Evolutionary conservation across 2,329 filamentous ascomycete species (phyloP), one percentile per base, ranked within the genome.

Genomic region (Ceratocystis cubensis): DNA sequence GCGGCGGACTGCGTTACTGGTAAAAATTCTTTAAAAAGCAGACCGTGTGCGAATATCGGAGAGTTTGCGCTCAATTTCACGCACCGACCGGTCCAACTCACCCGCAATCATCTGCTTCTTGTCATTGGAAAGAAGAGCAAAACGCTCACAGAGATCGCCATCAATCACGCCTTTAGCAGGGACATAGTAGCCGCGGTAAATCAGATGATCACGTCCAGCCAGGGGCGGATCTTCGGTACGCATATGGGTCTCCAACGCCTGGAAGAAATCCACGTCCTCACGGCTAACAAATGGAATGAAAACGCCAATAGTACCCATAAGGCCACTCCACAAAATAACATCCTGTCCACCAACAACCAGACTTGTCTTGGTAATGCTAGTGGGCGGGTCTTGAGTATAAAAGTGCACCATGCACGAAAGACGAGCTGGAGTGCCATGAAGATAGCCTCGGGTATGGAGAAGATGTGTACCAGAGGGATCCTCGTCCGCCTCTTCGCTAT

Each of bases 251-350:
- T 99, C 94, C 28, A 99, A 81, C 69, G 85, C 91, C 75, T 96
- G 92, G 83, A 99, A 99, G 78, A 99, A 97, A 75, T 97, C 94
- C 63, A 95, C 89, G 72, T 97, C 93, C 73, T 97, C 92, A 46
- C 95, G 88, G 69, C 87, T 88, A 61, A 91, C 80, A 73, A 99
- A 97, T 0, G 95, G 94, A 61, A 99, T 88, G 61, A 99, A 82
- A 65, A 96, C 90, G 62, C 93, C 94, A 48, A 99, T 84, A 0
- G 94, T 97, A 62, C 94, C 95, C 76, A 96, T 93, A 20, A 99
- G 80, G 22, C 95, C 95, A 70, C 88, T 89, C 94, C 94, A 99
- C 64, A 99, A 81, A 1, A 99, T 78, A 50, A 97, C 85, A 69
- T 96, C 91, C 70, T 93, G 88, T 3, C 94, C 94, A 71, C 94